Evolutionary conservation across 2,329 filamentous ascomycete genomes (phyloP).

Genomic region (Grosmannia huntii): DNA sequence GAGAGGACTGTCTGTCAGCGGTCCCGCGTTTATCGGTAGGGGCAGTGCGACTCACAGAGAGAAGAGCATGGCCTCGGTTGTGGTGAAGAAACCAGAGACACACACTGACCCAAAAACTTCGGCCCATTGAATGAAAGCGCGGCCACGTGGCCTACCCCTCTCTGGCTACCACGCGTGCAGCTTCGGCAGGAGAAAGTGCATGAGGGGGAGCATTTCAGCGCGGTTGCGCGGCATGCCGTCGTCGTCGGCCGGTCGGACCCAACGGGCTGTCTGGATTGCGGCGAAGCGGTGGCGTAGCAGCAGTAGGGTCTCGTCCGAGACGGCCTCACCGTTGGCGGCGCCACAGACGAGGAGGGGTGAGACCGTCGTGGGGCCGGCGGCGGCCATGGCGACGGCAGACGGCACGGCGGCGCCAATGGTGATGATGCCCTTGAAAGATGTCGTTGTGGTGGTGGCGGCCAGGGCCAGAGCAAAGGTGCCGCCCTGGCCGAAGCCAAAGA

Average conservation of each 20-base stretch:
- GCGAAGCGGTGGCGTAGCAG: constrained; percentile 53
- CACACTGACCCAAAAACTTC: no score
- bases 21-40: no score
- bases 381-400: constrained; percentile 27
- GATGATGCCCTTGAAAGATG: constrained; percentile 31
- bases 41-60: not conserved
- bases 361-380: constrained; percentile 36
- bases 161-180: constrained; percentile 10
- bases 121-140: no score
- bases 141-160: no score
- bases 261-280: constrained; percentile 54
- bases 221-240: constrained; percentile 73
- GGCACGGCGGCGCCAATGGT: constrained; percentile 45
- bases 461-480: constrained; percentile 48
- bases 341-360: constrained; percentile 53
- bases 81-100: not conserved
- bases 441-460: constrained; percentile 22
- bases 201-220: constrained; percentile 82
- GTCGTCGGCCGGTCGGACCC: constrained; percentile 41
- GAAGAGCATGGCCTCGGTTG: constrained; percentile 7
- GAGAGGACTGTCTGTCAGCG: constrained; percentile 1
- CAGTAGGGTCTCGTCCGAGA: constrained; percentile 49
- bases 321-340: constrained; percentile 30
- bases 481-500: constrained; percentile 58
- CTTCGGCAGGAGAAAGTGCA: constrained; percentile 52